Evolutionary conservation across 2,329 filamentous ascomycete genomes (phyloP).

Genomic region (Cordyceps farinosa): DNA sequence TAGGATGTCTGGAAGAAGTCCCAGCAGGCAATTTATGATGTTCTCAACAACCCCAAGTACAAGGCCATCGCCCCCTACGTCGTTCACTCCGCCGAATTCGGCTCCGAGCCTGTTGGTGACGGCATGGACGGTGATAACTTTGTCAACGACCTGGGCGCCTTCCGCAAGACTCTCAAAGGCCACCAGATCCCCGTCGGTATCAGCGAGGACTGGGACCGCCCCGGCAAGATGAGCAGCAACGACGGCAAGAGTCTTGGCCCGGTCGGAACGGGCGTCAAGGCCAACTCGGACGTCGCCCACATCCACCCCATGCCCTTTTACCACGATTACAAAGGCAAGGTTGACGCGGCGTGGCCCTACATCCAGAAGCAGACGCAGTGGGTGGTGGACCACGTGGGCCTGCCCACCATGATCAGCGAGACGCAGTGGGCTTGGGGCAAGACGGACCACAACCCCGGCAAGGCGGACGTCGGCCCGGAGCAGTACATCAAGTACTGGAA

Average conservation of each 20-base stretch:
- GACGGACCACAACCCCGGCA: constrained; percentile 20
- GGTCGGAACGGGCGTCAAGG: constrained; percentile 20
- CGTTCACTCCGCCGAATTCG: constrained; percentile 23
- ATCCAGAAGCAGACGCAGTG: constrained; percentile 21
- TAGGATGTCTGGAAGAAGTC: constrained; percentile 22
- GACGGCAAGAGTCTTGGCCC: constrained; percentile 17
- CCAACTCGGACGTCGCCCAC: constrained; percentile 22
- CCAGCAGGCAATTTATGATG: constrained; percentile 23
- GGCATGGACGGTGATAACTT: constrained; percentile 24
- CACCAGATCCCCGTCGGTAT: constrained; percentile 21
- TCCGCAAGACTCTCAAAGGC: constrained; percentile 19
- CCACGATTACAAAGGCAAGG: constrained; percentile 18
- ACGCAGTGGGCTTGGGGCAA: constrained; percentile 24
- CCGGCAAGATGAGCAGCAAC: constrained; percentile 20
- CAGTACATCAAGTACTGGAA: constrained; percentile 23
- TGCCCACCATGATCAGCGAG: constrained; percentile 22
- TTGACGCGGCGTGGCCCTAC: constrained; percentile 20
- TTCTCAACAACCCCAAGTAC: constrained; percentile 20
- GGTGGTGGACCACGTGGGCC: constrained; percentile 19
- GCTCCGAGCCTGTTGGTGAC: constrained; percentile 24
- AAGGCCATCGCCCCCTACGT: constrained; percentile 22
- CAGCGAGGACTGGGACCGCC: constrained; percentile 24
- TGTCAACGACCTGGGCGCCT: constrained; percentile 20
- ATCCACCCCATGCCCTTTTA: constrained; percentile 26
- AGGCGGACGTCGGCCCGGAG: constrained; percentile 19